Conservation (phyloP, 148 eudicot species). For the Silene uniflora region DNA sequence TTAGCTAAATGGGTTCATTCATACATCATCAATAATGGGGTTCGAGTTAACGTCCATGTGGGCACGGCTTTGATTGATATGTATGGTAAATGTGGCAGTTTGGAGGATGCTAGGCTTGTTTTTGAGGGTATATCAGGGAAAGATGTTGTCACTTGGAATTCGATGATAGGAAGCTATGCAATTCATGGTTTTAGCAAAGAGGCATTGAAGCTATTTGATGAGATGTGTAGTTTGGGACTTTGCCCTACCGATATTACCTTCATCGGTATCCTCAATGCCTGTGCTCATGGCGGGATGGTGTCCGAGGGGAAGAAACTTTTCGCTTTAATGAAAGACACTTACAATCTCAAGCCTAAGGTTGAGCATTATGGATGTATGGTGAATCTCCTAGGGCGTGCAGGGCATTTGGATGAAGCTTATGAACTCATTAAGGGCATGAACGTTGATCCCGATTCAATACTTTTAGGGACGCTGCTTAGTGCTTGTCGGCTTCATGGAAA, state of each 20-base stretch:
- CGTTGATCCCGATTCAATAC: constrained; percentile 50
- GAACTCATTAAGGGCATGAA: constrained; percentile 50
- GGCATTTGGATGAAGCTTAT: constrained; percentile 72
- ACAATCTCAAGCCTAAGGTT: constrained; percentile 53
- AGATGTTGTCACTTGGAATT: constrained; percentile 78
- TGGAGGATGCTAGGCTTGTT: constrained; percentile 61
- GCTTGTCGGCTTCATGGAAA: constrained; percentile 80
- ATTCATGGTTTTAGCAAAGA: constrained; percentile 70
- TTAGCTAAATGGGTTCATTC: constrained; percentile 84
- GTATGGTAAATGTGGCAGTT: constrained; percentile 88
- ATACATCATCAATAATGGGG: constrained; percentile 40
- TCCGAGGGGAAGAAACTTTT: constrained; percentile 55
- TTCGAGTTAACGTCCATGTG: constrained; percentile 43
- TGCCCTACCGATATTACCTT: constrained; percentile 77
- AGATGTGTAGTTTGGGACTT: constrained; percentile 38
- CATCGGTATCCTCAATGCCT: constrained; percentile 70
- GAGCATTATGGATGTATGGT: constrained; percentile 99
- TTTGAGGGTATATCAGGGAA: constrained; percentile 53
- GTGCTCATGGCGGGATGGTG: constrained; percentile 78
- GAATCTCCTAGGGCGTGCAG: constrained; percentile 81
- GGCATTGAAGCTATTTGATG: constrained; percentile 47
- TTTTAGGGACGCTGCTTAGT: constrained; percentile 77
- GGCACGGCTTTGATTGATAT: constrained; percentile 79
- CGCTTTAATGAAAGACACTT: constrained; percentile 44
- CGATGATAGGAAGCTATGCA: constrained; percentile 79